A percentile compares a stretch with the other conserved stretches of the same genome.
These are phyloP conservation scores for Picochlorum sp. DNA, from an alignment of 139 green algal species.

Conservation along the genomic window DNA sequence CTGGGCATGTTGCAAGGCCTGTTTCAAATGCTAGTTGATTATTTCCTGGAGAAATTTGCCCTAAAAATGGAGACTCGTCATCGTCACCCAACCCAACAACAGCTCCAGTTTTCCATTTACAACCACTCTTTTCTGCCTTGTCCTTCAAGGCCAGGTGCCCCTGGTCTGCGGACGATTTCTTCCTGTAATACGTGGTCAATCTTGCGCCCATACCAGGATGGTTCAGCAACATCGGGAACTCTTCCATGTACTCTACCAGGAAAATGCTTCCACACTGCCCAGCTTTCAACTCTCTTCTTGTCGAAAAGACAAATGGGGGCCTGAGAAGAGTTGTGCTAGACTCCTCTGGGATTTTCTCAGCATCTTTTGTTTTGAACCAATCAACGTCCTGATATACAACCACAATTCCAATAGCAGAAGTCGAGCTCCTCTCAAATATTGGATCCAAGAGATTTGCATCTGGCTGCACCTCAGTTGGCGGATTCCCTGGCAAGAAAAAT, in stretches of 20 bases:
- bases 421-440: background rate
- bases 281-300: constrained; percentile 41
- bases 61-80: constrained; percentile 54
- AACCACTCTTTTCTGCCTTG: constrained; percentile 1
- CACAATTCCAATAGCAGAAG: constrained; percentile 12
- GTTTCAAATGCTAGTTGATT: constrained; percentile 38
- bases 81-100: constrained; percentile 41
- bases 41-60: constrained; percentile 33
- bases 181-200: constrained; percentile 67
- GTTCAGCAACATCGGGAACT: constrained; percentile 61
- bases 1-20: constrained; percentile 52
- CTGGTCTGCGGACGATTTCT: constrained; percentile 34
- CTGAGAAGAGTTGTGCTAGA: constrained; percentile 6
- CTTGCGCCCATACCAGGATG: constrained; percentile 66
- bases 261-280: constrained; percentile 48
- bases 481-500: background rate
- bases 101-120: constrained; percentile 39
- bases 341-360: background rate
- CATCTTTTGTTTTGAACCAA: constrained; percentile 14
- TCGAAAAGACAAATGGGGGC: constrained; percentile 34
- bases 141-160: constrained; percentile 17
- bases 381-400: constrained; percentile 1
- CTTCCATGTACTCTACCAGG: constrained; percentile 73
- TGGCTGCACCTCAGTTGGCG: background rate
- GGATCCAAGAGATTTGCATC: background rate